phyloP scores from a whole-genome alignment of 768 basidiomycete genomes.

The Lactarius vividus region DNA sequence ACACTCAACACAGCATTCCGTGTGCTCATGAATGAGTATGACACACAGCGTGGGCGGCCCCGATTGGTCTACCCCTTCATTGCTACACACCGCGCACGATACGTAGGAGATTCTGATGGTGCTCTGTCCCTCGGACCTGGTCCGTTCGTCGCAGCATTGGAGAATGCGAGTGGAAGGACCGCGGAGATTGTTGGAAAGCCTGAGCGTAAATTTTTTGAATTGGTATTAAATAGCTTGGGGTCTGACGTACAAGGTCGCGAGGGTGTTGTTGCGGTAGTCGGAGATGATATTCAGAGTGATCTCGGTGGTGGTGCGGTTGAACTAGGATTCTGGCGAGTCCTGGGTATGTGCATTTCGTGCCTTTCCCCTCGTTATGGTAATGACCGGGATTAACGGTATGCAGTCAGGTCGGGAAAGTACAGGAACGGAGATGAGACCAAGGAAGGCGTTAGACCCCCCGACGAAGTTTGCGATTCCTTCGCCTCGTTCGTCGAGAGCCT shows the following conservation, averaged over 20 bases:
- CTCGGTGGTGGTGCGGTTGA: constrained; percentile 60
- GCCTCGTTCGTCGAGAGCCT: constrained; percentile 53
- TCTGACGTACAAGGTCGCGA: constrained; percentile 28
- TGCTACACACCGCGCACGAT: constrained; percentile 58
- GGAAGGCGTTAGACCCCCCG: constrained; percentile 42
- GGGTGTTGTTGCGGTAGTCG: constrained; percentile 51
- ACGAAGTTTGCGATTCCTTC: constrained; percentile 54
- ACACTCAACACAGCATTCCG: constrained; percentile 65
- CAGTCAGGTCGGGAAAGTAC: constrained; percentile 71
- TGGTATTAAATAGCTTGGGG: constrained; percentile 48
- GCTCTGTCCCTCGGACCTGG: constrained; percentile 65
- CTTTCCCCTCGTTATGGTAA: constrained; percentile 7
- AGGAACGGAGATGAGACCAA: constrained; percentile 54
- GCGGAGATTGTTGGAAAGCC: constrained; percentile 68
- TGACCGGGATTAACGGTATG: constrained; percentile 18
- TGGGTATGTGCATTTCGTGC: constrained; percentile 45
- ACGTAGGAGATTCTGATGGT: constrained; percentile 44
- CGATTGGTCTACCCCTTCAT: constrained; percentile 41
- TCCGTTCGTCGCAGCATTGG: constrained; percentile 64
- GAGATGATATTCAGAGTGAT: constrained; percentile 66
- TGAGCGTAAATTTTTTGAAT: constrained; percentile 53
- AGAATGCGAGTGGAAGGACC: constrained; percentile 46
- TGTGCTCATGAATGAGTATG: constrained; percentile 43
- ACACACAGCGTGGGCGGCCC: constrained; percentile 15
- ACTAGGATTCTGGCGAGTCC: constrained; percentile 57